Conservation (phyloP, 1,139 yeast species). For the Candida pseudoviswanathii region DNA sequence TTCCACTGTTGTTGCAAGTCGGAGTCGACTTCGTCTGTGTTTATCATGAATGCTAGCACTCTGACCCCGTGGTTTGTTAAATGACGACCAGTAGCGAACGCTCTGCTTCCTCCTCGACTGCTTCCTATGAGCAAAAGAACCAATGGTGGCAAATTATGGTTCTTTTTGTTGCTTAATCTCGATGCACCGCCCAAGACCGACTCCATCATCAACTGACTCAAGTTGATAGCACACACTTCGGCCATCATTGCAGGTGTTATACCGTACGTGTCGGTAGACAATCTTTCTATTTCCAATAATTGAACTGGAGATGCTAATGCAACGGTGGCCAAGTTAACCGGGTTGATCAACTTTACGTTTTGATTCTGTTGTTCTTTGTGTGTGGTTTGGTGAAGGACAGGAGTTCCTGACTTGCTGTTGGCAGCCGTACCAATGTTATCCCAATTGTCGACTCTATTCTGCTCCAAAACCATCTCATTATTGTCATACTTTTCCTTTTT, state of each 20-base stretch:
- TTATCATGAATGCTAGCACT: slow-evolving; percentile 59
- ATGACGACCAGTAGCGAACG: slow-evolving; percentile 80
- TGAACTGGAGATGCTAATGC: slow-evolving; percentile 83
- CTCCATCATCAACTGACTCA: slow-evolving; percentile 57
- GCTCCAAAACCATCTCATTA: slow-evolving; percentile 73
- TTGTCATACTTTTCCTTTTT: slow-evolving; percentile 58
- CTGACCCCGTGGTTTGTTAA: slow-evolving; percentile 74
- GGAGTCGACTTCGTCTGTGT: slow-evolving; percentile 30
- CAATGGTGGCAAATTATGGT: slow-evolving; percentile 80
- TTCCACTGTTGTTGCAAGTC: slow-evolving; percentile 46
- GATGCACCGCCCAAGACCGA: slow-evolving; percentile 69
- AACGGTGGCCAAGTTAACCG: slow-evolving; percentile 29
- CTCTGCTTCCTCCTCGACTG: slow-evolving; percentile 73
- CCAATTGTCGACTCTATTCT: slow-evolving; percentile 56
- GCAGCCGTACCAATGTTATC: slow-evolving; percentile 39
- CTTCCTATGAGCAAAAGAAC: slow-evolving; percentile 74
- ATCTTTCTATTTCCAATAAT: slow-evolving; percentile 73
- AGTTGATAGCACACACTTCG: slow-evolving; percentile 76
- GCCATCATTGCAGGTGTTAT: slow-evolving; percentile 49
- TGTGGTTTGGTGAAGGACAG: slow-evolving; percentile 8
- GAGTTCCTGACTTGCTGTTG: slow-evolving; percentile 8
- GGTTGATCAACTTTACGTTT: slow-evolving; percentile 23
- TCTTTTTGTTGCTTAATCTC: slow-evolving; percentile 54
- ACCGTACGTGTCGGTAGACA: slow-evolving; percentile 56
- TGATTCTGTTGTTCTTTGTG: slow-evolving; percentile 12